A percentile compares a stretch with the other conserved stretches of the same genome.
These are phyloP conservation scores for Hibiscus syriacus DNA, from an alignment of 345 rosid genomes.

Conservation along the genomic window DNA sequence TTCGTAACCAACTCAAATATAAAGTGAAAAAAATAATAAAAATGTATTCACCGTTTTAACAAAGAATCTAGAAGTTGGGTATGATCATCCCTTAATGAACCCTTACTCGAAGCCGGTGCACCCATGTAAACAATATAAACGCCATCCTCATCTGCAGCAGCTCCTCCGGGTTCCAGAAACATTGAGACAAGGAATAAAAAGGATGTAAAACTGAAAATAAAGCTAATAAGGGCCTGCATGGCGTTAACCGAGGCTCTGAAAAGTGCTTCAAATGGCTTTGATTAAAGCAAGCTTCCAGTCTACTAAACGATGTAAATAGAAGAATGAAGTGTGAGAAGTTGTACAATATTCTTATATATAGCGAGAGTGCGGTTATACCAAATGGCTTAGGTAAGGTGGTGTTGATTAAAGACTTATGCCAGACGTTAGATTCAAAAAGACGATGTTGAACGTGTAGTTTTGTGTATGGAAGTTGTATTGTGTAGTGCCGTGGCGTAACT, in stretches of 20 bases:
- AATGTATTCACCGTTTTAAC: constrained; percentile 36
- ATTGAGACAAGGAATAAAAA: constrained; percentile 17
- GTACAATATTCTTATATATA: too few species aligned
- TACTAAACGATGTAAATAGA: constrained; percentile 12
- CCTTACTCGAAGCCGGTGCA: constrained; percentile 35
- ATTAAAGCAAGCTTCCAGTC: background rate
- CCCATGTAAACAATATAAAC: constrained; percentile 75
- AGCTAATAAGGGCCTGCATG: constrained; percentile 28
- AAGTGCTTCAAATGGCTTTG: background rate
- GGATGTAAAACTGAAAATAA: background rate
- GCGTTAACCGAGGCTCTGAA: background rate
- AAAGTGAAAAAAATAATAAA: too few species aligned
- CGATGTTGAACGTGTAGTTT: too few species aligned
- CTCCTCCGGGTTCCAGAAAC: constrained; percentile 11
- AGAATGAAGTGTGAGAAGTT: too few species aligned
- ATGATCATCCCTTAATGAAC: constrained; percentile 21
- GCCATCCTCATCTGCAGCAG: constrained; percentile 32
- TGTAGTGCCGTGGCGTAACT: too few species aligned
- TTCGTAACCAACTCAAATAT: too few species aligned
- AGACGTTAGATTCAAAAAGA: too few species aligned
- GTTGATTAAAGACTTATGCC: too few species aligned
- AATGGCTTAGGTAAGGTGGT: too few species aligned
- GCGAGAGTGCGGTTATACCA: too few species aligned
- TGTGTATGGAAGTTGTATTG: too few species aligned
- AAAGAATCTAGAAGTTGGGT: constrained; percentile 45